Base-by-base conservation (phyloP, 768 basidiomycete species). In the Tricholoma furcatifolium region DNA sequence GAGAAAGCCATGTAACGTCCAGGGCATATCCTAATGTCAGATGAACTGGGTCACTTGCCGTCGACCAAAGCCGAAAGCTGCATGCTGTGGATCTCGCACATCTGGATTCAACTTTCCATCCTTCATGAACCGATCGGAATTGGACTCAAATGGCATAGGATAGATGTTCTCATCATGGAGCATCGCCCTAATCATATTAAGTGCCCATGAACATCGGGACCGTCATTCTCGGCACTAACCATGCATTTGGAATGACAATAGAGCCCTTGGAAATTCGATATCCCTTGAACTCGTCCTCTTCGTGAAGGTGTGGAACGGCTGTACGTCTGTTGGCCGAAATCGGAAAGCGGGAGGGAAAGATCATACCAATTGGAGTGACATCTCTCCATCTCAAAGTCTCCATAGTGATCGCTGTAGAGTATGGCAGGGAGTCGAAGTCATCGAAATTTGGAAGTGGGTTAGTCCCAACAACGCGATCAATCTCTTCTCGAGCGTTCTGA, bases 91-190 rank as follows among this genome's bases (percentile, higher is more conserved):
- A 34, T 67, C 63, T 24, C 48, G 46, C 15, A 60, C 51, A 6
- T 47, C 51, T 8, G 43, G 53, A 12, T 60, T 47, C 31, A 59
- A 24, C 14, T 64, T 62, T 11, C 56, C 27, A 45, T 66, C 48
- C 58, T 73, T 56, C 60, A 67, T 42, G 52, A 69, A 76, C 10
- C 74, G 60, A 14, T 70, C 74, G 3, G 74, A 74, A 14, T 61
- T 57, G 59, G 74, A 74, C 6, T 14, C 40, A 0, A 61, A 53
- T 5, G 71, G 69, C 3, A 70, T 59, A 3, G 67, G 65, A 50
- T 73, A 75, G 23, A 59, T 58, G 6, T 51, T 48, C 47, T 66
- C 63, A 17, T 76, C 61, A 40, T 63, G 66, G 5, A 66, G 55
- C 34, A 76, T 70, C 9, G 66, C 66, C 73, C 72, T 74, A 38